These are phyloP conservation scores for Ambrosia trifida DNA, from an alignment of 129 eudicot species.

Conservation along the genomic window DNA sequence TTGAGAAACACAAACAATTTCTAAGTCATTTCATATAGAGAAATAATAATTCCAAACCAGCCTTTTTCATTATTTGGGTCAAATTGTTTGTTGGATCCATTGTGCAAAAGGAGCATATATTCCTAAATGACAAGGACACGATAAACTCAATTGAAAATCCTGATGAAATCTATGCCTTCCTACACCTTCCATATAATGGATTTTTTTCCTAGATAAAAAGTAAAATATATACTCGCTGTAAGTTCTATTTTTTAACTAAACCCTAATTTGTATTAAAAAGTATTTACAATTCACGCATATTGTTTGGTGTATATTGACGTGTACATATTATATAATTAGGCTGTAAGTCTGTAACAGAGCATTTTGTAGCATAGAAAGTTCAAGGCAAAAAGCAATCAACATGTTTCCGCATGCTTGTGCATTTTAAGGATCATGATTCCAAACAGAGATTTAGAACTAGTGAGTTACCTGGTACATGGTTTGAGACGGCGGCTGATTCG, in stretches of 20 bases:
- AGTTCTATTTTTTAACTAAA: background rate
- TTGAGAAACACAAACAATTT: background rate
- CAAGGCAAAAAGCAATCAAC: background rate
- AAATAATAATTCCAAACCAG: background rate
- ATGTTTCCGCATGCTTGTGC: background rate
- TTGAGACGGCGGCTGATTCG: conserved; percentile 58
- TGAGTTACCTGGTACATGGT: conserved; percentile 61
- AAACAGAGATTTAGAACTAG: background rate
- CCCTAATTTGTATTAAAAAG: background rate
- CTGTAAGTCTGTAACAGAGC: background rate
- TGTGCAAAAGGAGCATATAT: background rate
- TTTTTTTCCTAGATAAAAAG: background rate
- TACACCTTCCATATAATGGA: conserved; percentile 1
- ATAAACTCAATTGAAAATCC: background rate
- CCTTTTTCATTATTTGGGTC: background rate
- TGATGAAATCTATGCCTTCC: background rate
- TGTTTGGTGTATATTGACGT: background rate
- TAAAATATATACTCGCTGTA: background rate
- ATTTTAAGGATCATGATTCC: background rate
- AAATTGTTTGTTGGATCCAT: background rate
- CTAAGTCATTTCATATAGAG: background rate
- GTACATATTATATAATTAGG: background rate
- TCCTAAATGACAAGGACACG: background rate
- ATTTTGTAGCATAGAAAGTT: background rate
- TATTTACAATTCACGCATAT: background rate